These are phyloP conservation scores for Xylaria castorea DNA, from an alignment of 495 filamentous ascomycete species.

Conservation along the genomic window DNA sequence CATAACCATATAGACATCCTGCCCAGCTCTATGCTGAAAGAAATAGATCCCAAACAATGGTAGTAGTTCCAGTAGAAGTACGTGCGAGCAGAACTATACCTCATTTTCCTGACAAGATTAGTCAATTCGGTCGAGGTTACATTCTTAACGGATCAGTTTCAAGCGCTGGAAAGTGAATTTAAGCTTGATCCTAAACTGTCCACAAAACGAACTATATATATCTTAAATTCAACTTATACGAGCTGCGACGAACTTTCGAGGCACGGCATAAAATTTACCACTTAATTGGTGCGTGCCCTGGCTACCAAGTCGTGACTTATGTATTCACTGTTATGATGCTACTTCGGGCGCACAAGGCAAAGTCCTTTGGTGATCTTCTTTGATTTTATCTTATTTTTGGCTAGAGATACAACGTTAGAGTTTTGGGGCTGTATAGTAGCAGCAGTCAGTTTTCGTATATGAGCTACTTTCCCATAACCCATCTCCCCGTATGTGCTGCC, in stretches of 20 bases:
- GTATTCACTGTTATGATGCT: neutral
- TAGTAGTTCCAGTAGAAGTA: neutral
- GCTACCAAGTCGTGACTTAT: neutral
- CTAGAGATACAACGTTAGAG: constrained; percentile 27
- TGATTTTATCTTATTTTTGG: constrained; percentile 18
- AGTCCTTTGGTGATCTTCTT: neutral
- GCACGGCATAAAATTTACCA: too few relatives aligned
- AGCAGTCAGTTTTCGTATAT: constrained; percentile 11
- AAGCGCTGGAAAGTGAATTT: neutral
- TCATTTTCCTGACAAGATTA: neutral
- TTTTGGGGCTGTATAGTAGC: constrained; percentile 16
- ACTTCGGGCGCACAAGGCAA: neutral
- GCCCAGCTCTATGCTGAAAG: neutral
- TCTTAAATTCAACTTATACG: neutral
- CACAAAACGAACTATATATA: neutral
- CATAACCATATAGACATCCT: neutral
- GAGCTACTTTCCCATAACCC: constrained; percentile 27
- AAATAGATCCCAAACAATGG: neutral
- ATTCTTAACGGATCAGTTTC: neutral
- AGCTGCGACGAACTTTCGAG: neutral
- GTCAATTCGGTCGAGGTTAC: neutral
- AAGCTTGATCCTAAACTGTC: neutral
- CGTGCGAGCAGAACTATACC: neutral
- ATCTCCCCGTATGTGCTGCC: constrained; percentile 23
- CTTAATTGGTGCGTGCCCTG: neutral